phyloP scores from a whole-genome alignment of 805 yeast genomes.

The Wickerhamiella vanderwaltii region DNA sequence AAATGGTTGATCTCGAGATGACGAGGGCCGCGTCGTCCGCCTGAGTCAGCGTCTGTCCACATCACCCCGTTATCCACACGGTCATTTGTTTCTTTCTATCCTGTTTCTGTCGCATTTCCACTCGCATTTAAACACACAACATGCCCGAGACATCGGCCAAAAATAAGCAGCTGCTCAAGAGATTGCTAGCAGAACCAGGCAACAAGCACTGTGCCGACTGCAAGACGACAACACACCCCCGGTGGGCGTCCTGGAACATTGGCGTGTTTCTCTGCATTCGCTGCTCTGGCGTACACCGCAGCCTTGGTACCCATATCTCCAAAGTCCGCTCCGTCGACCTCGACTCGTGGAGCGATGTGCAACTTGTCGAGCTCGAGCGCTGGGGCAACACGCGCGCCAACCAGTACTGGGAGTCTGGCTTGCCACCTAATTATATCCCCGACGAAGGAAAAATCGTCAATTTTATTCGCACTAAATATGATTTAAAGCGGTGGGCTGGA shows the following conservation, averaged over 20 bases:
- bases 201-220: constrained; percentile 87
- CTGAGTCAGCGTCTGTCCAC: constrained; percentile 11
- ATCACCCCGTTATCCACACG: constrained; percentile 13
- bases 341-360: constrained; percentile 95
- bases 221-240: constrained; percentile 75
- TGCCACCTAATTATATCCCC: constrained; percentile 62
- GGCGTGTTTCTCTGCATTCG: constrained; percentile 84
- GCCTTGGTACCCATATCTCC: constrained; percentile 91
- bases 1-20: constrained; percentile 26
- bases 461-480: constrained; percentile 87
- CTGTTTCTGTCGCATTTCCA: too few relatives aligned
- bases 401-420: constrained; percentile 67
- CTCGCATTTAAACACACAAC: too few relatives aligned
- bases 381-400: constrained; percentile 85
- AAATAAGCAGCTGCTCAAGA: constrained; percentile 60
- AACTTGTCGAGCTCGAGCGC: constrained; percentile 61
- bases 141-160: constrained; percentile 30
- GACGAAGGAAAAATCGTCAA: constrained; percentile 76
- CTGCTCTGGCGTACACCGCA: constrained; percentile 91
- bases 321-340: constrained; percentile 87
- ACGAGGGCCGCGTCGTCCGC: too few relatives aligned
- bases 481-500: constrained; percentile 77
- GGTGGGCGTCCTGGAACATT: constrained; percentile 96
- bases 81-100: too few relatives aligned
- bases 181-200: constrained; percentile 60